Evolutionary conservation across 306 rosid genomes (phyloP), one percentile per base, ranked within the genome.

Genomic region (Inga oerstediana): DNA sequence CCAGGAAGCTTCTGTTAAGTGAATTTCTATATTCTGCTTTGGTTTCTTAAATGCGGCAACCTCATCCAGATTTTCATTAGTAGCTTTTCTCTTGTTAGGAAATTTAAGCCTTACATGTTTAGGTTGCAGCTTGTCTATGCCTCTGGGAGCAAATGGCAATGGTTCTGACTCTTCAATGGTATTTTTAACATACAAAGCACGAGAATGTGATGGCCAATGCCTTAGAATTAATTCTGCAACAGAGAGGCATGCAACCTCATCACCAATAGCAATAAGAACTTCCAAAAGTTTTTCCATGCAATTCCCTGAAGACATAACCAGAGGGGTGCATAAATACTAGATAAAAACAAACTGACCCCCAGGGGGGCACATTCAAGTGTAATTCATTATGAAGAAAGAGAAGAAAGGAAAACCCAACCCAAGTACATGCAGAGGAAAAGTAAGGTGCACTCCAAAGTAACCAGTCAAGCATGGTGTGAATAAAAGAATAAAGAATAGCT

Each of bases 211-310:
- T 35, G 98, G 99, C 99, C 99, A 96, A 80, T 93, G 94, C 91
- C 98, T 91, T 93, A 96, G 90, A 88, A 96, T 90, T 91, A 96
- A 84, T 86, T 93, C 97, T 71, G 94, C 88, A 20, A 92, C 97
- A 86, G 97, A 96, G 76, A 91, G 97, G 88, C 99, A 93, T 56
- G 98, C 92, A 81, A 93, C 97, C 92, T 96, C 99, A 84, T 96
- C 99, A 43, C 99, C 97, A 78, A 96, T 93, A 77, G 98, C 98
- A 79, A 96, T 93, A 68, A 96, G 98, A 81, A 96, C 98, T 93
- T 96, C 99, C 93, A 96, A 85, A 84, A 96, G 96, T 72, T 96
- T 96, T 88, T 96, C 99, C 99, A 96, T 96, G 91, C 99, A 96
- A 85, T 96, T 96, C 99, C 99, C 99, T 96, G 86, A 73, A 88